Conservation (phyloP, 2,329 filamentous ascomycete genomes). For the Apiospora hydei region DNA sequence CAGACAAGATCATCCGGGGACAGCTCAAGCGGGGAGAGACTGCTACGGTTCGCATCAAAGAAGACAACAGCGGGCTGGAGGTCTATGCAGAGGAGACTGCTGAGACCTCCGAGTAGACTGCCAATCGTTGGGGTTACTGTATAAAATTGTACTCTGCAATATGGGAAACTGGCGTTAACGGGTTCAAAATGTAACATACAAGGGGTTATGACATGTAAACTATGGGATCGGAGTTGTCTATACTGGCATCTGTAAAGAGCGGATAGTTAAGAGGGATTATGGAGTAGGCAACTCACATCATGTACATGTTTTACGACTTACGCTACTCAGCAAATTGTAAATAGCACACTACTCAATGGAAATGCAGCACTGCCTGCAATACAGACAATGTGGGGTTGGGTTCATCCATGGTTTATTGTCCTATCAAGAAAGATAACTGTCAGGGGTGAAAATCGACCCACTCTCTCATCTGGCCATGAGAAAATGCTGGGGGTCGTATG, state of each 20-base stretch:
- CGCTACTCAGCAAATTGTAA: slow-evolving; percentile 5
- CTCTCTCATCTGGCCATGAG: background rate
- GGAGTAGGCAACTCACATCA: background rate
- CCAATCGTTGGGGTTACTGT: background rate
- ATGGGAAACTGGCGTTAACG: background rate
- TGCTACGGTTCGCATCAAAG: slow-evolving; percentile 73
- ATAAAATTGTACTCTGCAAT: background rate
- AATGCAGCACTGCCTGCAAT: background rate
- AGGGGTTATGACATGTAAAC: background rate
- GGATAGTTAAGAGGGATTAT: background rate
- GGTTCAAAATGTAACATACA: background rate
- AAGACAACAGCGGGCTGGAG: slow-evolving; percentile 65
- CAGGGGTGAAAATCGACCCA: background rate
- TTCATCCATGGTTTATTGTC: background rate
- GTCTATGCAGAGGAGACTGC: slow-evolving; percentile 44
- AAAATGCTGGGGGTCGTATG: background rate
- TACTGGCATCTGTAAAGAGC: background rate
- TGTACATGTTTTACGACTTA: background rate
- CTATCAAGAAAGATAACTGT: background rate
- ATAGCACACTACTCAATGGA: slow-evolving; percentile 6
- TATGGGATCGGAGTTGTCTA: background rate
- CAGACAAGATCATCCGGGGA: slow-evolving; percentile 91
- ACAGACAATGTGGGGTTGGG: background rate
- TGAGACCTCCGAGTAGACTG: slow-evolving; percentile 6
- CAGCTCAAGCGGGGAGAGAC: slow-evolving; percentile 77